These are phyloP conservation scores for Earliella scabrosa DNA, from an alignment of 1,284 basidiomycete species.

Conservation along the genomic window DNA sequence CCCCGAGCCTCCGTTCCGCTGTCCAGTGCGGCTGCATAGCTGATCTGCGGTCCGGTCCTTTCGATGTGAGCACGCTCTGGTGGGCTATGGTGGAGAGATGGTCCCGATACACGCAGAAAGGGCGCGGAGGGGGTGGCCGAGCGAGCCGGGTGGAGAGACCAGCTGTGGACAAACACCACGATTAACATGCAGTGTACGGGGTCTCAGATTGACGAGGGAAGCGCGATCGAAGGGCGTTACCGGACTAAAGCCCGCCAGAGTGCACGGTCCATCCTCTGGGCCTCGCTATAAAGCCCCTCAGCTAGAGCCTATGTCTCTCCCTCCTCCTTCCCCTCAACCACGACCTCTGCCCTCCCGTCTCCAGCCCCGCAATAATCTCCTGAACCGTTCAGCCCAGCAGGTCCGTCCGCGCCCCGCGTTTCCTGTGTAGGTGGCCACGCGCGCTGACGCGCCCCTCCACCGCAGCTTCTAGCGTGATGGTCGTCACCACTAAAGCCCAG, in stretches of 20 bases:
- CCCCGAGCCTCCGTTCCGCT: slow-evolving; percentile 15
- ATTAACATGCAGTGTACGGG: slow-evolving; percentile 28
- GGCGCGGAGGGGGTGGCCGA: neutral
- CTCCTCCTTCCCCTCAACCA: slow-evolving; percentile 30
- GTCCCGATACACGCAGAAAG: slow-evolving; percentile 6
- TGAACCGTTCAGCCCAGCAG: slow-evolving; percentile 16
- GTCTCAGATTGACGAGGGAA: slow-evolving; percentile 29
- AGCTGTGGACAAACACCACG: slow-evolving; percentile 16
- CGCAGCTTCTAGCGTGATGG: slow-evolving; percentile 25
- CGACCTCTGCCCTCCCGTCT: slow-evolving; percentile 22
- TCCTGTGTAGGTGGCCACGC: slow-evolving; percentile 8
- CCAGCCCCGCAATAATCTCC: slow-evolving; percentile 6
- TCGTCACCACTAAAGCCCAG: slow-evolving; percentile 26
- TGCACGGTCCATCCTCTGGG: slow-evolving; percentile 30
- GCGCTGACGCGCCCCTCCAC: slow-evolving; percentile 3
- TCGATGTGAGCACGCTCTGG: neutral
- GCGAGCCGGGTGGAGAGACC: neutral
- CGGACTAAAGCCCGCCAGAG: slow-evolving; percentile 33
- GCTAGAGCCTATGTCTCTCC: slow-evolving; percentile 31
- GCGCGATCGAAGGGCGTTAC: slow-evolving; percentile 34
- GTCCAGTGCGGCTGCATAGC: slow-evolving; percentile 5
- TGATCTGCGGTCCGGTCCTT: neutral
- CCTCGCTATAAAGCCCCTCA: slow-evolving; percentile 37
- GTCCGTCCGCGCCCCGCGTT: slow-evolving; percentile 15
- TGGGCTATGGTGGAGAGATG: neutral